phyloP scores from a whole-genome alignment of 1,284 basidiomycete species.

The Sphagnurus paluster region DNA sequence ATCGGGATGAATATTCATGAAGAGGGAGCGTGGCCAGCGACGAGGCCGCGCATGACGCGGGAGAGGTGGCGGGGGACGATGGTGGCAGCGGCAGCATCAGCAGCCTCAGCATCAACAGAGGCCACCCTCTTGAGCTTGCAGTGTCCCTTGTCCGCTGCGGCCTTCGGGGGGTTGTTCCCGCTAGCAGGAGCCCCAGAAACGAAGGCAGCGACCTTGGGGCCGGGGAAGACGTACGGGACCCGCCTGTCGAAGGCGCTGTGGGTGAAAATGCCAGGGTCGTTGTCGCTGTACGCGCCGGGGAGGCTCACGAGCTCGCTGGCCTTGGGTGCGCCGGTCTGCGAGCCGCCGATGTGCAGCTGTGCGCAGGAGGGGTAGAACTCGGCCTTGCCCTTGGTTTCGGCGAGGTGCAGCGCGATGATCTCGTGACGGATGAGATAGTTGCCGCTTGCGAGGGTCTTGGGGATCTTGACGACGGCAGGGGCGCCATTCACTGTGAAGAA shows the following conservation, averaged over 20 bases:
- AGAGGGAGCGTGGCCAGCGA: conserved; percentile 10
- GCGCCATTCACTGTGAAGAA: conserved; percentile 26
- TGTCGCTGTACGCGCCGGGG: conserved; percentile 65
- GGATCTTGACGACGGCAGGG: conserved; percentile 51
- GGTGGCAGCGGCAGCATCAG: conserved; percentile 7
- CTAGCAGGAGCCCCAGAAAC: conserved; percentile 20
- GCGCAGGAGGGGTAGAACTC: conserved; percentile 76
- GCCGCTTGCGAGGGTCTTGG: conserved; percentile 54
- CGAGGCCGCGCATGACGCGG: conserved; percentile 27
- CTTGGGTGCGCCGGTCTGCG: conserved; percentile 42
- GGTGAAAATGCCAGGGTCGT: conserved; percentile 59
- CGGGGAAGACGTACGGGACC: conserved; percentile 48
- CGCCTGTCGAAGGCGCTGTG: conserved; percentile 42
- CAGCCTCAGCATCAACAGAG: conserved; percentile 4
- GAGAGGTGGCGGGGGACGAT: conserved; percentile 24
- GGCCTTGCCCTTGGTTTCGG: conserved; percentile 47
- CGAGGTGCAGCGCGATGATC: conserved; percentile 70
- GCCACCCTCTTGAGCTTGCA: conserved; percentile 30
- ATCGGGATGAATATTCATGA: background rate
- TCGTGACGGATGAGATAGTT: conserved; percentile 73
- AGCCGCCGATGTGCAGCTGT: conserved; percentile 59
- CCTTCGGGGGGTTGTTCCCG: conserved; percentile 4
- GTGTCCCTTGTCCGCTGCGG: conserved; percentile 14
- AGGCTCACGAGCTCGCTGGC: conserved; percentile 51
- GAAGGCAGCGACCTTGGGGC: conserved; percentile 48